A percentile compares a stretch with the other conserved stretches of the same genome.
Conservation (phyloP, 2,329 filamentous ascomycete species). For the Curvularia spicifera region DNA sequence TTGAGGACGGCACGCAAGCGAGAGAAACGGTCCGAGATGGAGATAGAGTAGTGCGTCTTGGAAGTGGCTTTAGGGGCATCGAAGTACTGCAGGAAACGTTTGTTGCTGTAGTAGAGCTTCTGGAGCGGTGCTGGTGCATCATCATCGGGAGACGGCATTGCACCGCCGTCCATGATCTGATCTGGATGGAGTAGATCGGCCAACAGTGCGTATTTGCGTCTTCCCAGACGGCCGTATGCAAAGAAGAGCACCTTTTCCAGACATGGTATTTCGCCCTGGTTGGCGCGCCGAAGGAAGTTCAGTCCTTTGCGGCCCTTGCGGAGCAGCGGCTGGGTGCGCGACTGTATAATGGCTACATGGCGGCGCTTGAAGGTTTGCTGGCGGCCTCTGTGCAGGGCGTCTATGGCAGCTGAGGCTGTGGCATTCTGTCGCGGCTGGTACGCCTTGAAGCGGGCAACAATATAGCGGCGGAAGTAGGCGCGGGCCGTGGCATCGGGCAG, state of each 20-base stretch:
- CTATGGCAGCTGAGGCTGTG: constrained; percentile 20
- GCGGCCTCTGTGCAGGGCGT: constrained; percentile 27
- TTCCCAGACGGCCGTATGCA: constrained; percentile 65
- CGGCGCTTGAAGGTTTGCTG: constrained; percentile 33
- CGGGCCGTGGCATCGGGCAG: constrained; percentile 64
- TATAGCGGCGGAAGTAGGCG: constrained; percentile 57
- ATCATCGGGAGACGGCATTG: not conserved
- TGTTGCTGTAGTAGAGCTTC: constrained; percentile 45
- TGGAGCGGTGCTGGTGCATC: constrained; percentile 37
- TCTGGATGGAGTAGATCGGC: constrained; percentile 35
- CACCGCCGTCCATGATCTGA: constrained; percentile 14
- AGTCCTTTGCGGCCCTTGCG: constrained; percentile 46
- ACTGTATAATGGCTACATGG: constrained; percentile 28
- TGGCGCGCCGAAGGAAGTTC: constrained; percentile 59
- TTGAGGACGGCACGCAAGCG: constrained; percentile 39
- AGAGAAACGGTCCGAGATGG: constrained; percentile 41
- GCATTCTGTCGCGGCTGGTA: constrained; percentile 45
- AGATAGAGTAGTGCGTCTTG: constrained; percentile 25
- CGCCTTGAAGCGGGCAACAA: constrained; percentile 57
- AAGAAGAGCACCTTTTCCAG: constrained; percentile 60
- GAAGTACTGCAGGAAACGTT: constrained; percentile 40
- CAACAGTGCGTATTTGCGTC: constrained; percentile 57
- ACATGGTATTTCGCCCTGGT: constrained; percentile 60
- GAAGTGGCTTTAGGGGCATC: constrained; percentile 32
- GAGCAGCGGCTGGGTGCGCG: constrained; percentile 31